Evolutionary conservation across 352 stramenopile genomes (phyloP).

Genomic region (Peronosclerospora sorghi): DNA sequence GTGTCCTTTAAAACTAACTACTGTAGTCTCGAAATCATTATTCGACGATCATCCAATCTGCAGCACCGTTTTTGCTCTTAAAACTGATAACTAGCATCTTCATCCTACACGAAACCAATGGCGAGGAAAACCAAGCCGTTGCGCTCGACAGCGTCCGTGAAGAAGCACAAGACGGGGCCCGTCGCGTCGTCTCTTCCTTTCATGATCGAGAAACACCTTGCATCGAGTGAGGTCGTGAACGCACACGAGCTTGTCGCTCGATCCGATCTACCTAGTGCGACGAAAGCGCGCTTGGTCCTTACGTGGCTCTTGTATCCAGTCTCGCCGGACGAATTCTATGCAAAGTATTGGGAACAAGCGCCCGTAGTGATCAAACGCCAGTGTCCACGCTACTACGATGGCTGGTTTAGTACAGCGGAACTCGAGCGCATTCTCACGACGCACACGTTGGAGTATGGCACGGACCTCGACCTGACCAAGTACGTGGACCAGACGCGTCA

Average conservation of each 20-base stretch:
- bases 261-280: constrained; percentile 54
- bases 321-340: constrained; percentile 83
- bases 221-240: constrained; percentile 42
- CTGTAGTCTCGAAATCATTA: too few relatives aligned
- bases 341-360: constrained; percentile 89
- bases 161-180: constrained; percentile 49
- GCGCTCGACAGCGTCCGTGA: too few relatives aligned
- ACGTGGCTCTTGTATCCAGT: constrained; percentile 84
- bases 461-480: constrained; percentile 82
- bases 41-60: too few relatives aligned
- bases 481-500: constrained; percentile 74
- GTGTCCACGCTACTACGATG: constrained; percentile 57
- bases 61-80: too few relatives aligned
- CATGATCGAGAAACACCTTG: constrained; percentile 26
- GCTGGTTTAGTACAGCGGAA: constrained; percentile 63
- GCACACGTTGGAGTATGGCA: constrained; percentile 65
- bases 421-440: constrained; percentile 67
- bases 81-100: too few relatives aligned
- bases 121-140: too few relatives aligned
- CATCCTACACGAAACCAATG: too few relatives aligned
- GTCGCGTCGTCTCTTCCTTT: constrained; percentile 25
- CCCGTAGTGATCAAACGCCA: constrained; percentile 81
- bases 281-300: constrained; percentile 60
- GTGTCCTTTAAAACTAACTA: too few relatives aligned
- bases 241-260: constrained; percentile 42